A percentile compares a stretch with the other conserved stretches of the same genome.
These are phyloP conservation scores for Carallia brachiata DNA, from an alignment of 345 rosid species.

Conservation along the genomic window DNA sequence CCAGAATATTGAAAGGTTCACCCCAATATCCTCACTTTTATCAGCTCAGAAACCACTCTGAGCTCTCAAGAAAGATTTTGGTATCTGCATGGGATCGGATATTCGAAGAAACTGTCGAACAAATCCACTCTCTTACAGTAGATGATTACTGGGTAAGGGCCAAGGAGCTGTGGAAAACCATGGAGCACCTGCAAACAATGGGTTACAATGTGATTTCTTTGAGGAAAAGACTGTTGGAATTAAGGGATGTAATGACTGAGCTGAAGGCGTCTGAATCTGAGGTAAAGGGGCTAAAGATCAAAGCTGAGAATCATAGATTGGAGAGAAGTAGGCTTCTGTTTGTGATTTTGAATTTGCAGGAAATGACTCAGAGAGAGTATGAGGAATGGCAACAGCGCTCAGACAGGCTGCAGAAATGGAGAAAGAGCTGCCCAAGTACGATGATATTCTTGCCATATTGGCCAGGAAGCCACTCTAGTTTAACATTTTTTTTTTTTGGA, in stretches of 20 bases:
- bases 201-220: conserved; percentile 29
- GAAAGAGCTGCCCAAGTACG: conserved; percentile 17
- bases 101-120: conserved; percentile 18
- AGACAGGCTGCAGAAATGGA: conserved; percentile 12
- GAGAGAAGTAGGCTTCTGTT: conserved; percentile 20
- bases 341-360: conserved; percentile 13
- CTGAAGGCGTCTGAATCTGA: neutral
- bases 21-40: conserved; percentile 25
- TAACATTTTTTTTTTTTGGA: no score
- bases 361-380: conserved; percentile 7
- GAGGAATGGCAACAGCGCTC: conserved; percentile 15
- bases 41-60: conserved; percentile 21
- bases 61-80: conserved; percentile 9
- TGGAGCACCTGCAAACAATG: conserved; percentile 24
- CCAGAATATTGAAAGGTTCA: conserved; percentile 19
- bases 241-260: conserved; percentile 13
- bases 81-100: conserved; percentile 13
- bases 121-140: conserved; percentile 9
- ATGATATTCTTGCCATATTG: conserved; percentile 4
- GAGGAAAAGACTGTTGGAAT: conserved; percentile 18
- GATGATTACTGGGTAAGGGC: conserved; percentile 19
- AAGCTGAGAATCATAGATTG: conserved; percentile 22
- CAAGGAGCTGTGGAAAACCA: conserved; percentile 20
- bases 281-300: conserved; percentile 15
- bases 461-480: conserved; percentile 2